Evolutionary conservation across 805 yeast species (phyloP).

Genomic region (Yarrowia porcina): DNA sequence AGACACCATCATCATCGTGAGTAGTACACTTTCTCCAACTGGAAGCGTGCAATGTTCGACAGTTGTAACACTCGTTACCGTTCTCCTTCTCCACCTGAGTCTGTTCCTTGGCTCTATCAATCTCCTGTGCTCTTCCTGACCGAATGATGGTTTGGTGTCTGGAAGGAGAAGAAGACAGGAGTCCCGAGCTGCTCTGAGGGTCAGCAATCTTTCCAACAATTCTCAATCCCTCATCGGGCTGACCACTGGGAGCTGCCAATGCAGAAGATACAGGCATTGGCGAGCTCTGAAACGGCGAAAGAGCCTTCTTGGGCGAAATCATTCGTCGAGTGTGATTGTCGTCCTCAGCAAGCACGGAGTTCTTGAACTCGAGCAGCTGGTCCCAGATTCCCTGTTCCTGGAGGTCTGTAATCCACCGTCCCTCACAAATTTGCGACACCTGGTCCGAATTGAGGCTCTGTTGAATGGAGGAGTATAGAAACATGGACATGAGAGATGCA

Average conservation of each 20-base stretch:
- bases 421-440: constrained; percentile 1
- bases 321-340: background rate
- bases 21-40: constrained; percentile 35
- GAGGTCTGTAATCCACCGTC: constrained; percentile 13
- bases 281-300: constrained; percentile 12
- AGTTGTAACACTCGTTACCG: constrained; percentile 36
- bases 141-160: background rate
- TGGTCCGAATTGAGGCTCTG: background rate
- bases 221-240: background rate
- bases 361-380: constrained; percentile 13
- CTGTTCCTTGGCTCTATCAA: constrained; percentile 17
- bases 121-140: constrained; percentile 12
- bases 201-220: background rate
- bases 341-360: background rate
- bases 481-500: constrained; percentile 23
- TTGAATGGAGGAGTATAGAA: constrained; percentile 3
- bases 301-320: constrained; percentile 7
- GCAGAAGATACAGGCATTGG: background rate
- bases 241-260: background rate
- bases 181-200: background rate
- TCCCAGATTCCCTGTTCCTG: constrained; percentile 20
- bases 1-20: constrained; percentile 27
- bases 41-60: constrained; percentile 36
- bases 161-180: constrained; percentile 12
- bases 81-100: constrained; percentile 31